phyloP scores from a whole-genome alignment of 2,329 filamentous ascomycete species.

The Xylariaceae sp. region DNA sequence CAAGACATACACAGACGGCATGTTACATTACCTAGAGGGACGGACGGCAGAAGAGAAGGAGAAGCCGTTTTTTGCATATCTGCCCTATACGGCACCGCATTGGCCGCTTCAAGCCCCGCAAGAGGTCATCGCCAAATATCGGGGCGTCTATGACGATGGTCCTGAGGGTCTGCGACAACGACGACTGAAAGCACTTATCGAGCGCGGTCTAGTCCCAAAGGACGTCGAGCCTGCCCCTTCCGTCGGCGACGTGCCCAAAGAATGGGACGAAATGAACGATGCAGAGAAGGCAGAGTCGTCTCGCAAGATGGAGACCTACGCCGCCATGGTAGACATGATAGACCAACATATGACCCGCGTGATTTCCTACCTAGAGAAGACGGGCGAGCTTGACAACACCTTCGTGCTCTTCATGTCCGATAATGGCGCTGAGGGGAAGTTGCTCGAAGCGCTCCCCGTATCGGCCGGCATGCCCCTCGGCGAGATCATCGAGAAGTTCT shows the following conservation, averaged over 20 bases:
- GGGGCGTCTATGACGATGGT: constrained; percentile 44
- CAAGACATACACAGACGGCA: constrained; percentile 37
- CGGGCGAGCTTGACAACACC: constrained; percentile 41
- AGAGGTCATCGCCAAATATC: constrained; percentile 42
- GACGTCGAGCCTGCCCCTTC: constrained; percentile 15
- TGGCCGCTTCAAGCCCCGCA: constrained; percentile 48
- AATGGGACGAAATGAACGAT: constrained; percentile 14
- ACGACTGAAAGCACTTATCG: constrained; percentile 30
- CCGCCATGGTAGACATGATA: constrained; percentile 50
- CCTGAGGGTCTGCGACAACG: constrained; percentile 40
- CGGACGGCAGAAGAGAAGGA: constrained; percentile 30
- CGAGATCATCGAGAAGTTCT: constrained; percentile 1
- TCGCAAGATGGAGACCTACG: constrained; percentile 37
- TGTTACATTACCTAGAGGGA: constrained; percentile 20
- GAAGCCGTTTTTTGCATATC: constrained; percentile 44
- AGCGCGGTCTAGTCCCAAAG: constrained; percentile 32
- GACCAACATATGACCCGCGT: constrained; percentile 47
- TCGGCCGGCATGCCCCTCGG: not conserved
- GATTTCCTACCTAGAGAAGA: constrained; percentile 40
- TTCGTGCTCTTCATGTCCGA: constrained; percentile 32
- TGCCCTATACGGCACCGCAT: constrained; percentile 46
- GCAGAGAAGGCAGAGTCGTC: constrained; percentile 8
- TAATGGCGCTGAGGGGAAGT: constrained; percentile 2
- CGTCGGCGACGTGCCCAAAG: not conserved
- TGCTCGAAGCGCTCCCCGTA: constrained; percentile 3